A percentile compares a stretch with the other conserved stretches of the same genome.
Evolutionary conservation across 257 asterid species (phyloP).

Genomic region (Craterostigma plantagineum): DNA sequence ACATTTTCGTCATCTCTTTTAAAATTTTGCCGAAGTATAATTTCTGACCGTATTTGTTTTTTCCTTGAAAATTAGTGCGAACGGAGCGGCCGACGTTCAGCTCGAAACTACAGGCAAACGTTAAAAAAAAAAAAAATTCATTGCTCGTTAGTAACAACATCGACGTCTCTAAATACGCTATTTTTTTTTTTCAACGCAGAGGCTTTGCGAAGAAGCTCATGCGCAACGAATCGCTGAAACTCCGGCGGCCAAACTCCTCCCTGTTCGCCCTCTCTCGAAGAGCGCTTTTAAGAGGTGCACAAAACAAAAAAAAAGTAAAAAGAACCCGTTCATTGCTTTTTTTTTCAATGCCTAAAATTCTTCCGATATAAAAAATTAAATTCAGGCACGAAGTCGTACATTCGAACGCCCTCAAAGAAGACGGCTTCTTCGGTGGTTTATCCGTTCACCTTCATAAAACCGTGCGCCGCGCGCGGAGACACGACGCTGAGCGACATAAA

Average conservation of each 20-base stretch:
- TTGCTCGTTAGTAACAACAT: conserved; percentile 1
- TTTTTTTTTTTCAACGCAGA: conserved; percentile 12
- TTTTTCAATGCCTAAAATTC: too few relatives aligned
- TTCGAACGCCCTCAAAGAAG: conserved; percentile 43
- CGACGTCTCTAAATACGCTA: not conserved
- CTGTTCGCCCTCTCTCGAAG: conserved; percentile 27
- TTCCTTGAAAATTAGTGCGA: conserved; percentile 29
- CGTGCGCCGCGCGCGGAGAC: conserved; percentile 65
- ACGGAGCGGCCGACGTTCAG: conserved; percentile 41
- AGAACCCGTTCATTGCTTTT: too few relatives aligned
- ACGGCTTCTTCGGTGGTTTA: conserved; percentile 45
- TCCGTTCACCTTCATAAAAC: conserved; percentile 72
- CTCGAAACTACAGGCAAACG: conserved; percentile 31
- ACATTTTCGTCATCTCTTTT: conserved; percentile 1
- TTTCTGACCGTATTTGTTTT: not conserved
- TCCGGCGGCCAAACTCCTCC: conserved; percentile 21
- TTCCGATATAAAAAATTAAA: not conserved
- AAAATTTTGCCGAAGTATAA: conserved; percentile 8
- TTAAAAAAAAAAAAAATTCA: not conserved
- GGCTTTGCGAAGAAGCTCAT: conserved; percentile 31
- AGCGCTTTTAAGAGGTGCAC: conserved; percentile 68
- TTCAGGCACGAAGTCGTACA: conserved; percentile 59
- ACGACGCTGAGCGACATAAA: conserved; percentile 76
- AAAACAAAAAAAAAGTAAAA: not conserved
- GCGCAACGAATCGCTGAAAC: conserved; percentile 17